Conservation (phyloP, 2,329 filamentous ascomycete species). For the Sporothrix dimorphospora region DNA sequence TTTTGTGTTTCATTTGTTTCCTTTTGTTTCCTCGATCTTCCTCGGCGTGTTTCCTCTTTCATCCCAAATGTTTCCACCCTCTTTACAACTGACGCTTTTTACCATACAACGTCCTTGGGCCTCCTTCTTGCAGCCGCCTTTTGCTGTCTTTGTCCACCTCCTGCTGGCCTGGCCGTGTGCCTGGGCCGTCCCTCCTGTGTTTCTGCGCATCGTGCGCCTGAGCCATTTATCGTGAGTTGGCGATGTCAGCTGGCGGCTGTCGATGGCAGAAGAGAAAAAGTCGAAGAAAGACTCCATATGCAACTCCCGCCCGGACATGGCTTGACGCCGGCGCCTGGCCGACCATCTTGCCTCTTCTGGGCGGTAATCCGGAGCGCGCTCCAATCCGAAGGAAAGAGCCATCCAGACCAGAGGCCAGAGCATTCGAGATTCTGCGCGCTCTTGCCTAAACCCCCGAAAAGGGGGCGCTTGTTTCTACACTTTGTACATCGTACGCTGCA, state of each 20-base stretch:
- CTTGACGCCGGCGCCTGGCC: constrained; percentile 9
- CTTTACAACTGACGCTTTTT: background rate
- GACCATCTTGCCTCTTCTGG: constrained; percentile 7
- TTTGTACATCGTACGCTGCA: background rate
- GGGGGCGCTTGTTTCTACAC: background rate
- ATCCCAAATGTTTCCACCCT: background rate
- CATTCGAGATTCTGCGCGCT: background rate
- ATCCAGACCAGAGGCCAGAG: background rate
- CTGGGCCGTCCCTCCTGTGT: background rate
- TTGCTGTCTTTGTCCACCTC: background rate
- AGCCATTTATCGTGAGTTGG: background rate
- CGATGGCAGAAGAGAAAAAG: background rate
- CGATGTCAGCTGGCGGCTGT: background rate
- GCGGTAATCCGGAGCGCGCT: background rate
- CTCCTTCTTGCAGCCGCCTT: background rate
- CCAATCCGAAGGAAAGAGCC: constrained; percentile 8
- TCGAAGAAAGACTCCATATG: background rate
- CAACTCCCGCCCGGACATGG: background rate
- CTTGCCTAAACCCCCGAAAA: constrained; percentile 9
- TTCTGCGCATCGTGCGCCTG: background rate
- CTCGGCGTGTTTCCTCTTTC: constrained; percentile 6
- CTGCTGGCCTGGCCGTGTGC: constrained; percentile 9
- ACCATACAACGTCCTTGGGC: background rate
- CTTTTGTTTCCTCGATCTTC: background rate
- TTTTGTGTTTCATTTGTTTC: constrained; percentile 11